phyloP scores from a whole-genome alignment of 805 yeast genomes.

The Lipomyces lipofer region DNA sequence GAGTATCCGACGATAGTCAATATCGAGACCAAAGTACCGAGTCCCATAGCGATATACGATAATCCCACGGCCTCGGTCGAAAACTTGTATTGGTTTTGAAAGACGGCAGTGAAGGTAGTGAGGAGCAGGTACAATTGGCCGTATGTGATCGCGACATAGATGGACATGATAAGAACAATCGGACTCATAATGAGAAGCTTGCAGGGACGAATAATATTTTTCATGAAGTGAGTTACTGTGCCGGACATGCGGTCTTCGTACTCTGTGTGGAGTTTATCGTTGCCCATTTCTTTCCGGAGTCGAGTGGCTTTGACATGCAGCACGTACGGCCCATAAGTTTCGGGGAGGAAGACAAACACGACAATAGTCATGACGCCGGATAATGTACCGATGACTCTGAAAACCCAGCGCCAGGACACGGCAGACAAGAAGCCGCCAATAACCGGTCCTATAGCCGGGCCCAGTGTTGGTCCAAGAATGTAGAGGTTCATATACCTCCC shows the following conservation, averaged over 20 bases:
- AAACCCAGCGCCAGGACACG: conserved; percentile 71
- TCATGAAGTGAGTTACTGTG: conserved; percentile 17
- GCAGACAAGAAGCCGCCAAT: conserved; percentile 58
- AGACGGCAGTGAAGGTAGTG: conserved; percentile 57
- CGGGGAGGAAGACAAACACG: conserved; percentile 56
- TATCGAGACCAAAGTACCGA: conserved; percentile 56
- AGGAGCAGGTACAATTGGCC: conserved; percentile 64
- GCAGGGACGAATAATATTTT: conserved; percentile 59
- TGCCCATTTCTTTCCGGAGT: conserved; percentile 58
- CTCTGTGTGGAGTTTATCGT: conserved; percentile 56
- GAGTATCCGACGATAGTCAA: conserved; percentile 50
- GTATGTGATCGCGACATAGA: conserved; percentile 64
- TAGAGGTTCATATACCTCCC: conserved; percentile 21
- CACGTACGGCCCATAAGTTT: conserved; percentile 82
- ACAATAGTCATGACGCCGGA: conserved; percentile 17
- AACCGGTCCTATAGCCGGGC: conserved; percentile 70
- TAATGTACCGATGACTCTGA: conserved; percentile 50
- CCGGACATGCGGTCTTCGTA: conserved; percentile 46
- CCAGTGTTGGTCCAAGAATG: conserved; percentile 45
- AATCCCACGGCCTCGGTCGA: conserved; percentile 48
- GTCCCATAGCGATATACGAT: conserved; percentile 58
- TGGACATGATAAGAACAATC: conserved; percentile 62
- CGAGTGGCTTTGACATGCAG: conserved; percentile 63
- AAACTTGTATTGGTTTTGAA: conserved; percentile 50
- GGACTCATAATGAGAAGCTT: conserved; percentile 57